Conservation (phyloP, 2,329 filamentous ascomycete species). For the Verticillium isaacii region DNA sequence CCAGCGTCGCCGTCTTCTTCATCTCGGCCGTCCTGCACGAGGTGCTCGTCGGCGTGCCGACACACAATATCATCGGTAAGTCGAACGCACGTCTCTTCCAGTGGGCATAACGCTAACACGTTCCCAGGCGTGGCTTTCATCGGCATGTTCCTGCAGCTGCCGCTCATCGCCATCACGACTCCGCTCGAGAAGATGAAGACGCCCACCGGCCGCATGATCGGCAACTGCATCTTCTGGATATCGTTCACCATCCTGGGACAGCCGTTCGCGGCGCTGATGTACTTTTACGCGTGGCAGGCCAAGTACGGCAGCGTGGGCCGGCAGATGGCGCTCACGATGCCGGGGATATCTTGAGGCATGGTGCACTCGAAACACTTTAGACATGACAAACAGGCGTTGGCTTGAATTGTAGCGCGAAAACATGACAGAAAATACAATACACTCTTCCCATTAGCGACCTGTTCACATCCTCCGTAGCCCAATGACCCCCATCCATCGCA, state of each 20-base stretch:
- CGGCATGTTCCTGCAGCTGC: constrained; percentile 91
- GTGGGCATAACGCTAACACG: neutral
- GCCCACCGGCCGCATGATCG: constrained; percentile 71
- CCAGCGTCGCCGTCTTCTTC: constrained; percentile 79
- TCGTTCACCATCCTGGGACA: constrained; percentile 95
- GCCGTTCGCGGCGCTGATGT: constrained; percentile 84
- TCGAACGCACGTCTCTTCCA: neutral
- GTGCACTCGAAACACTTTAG: neutral
- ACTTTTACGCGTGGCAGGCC: constrained; percentile 98
- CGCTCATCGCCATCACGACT: constrained; percentile 76
- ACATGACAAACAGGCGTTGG: neutral
- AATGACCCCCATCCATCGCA: too few relatives aligned
- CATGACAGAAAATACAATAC: too few relatives aligned
- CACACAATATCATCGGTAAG: constrained; percentile 84
- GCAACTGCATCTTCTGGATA: constrained; percentile 94
- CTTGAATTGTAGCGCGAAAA: neutral
- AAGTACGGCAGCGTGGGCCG: constrained; percentile 84
- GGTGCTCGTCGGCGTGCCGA: constrained; percentile 86
- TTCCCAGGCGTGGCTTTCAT: constrained; percentile 76
- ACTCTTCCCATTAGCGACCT: neutral
- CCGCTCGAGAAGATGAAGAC: constrained; percentile 75
- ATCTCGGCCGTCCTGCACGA: constrained; percentile 90
- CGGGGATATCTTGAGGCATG: neutral
- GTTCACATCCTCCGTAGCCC: too few relatives aligned
- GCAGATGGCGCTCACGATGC: constrained; percentile 14